Evolutionary conservation across 2,329 filamentous ascomycete species (phyloP).

Genomic region (Lojkania enalia): DNA sequence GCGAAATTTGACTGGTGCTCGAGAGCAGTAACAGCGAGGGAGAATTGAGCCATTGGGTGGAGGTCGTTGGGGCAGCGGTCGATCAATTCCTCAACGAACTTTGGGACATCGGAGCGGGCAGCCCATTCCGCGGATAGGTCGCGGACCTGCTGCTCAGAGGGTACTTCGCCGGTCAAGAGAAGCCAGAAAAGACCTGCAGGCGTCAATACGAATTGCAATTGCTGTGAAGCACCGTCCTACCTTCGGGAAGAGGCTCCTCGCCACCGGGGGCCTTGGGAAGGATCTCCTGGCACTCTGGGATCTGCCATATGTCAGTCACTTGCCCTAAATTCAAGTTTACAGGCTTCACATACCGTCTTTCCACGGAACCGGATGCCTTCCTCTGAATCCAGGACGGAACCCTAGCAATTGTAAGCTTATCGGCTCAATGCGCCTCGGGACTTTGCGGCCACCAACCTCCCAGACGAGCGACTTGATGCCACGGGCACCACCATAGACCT

Average conservation of each 20-base stretch:
- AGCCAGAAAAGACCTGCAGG: slow-evolving; percentile 93
- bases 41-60: slow-evolving; percentile 99
- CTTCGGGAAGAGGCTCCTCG: slow-evolving; percentile 95
- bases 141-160: slow-evolving; percentile 96
- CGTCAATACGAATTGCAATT: slow-evolving; percentile 12
- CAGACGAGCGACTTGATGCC: slow-evolving; percentile 98
- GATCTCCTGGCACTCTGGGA: slow-evolving; percentile 96
- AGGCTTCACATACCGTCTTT: slow-evolving; percentile 68
- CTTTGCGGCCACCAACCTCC: slow-evolving; percentile 63
- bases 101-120: slow-evolving; percentile 93
- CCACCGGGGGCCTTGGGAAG: slow-evolving; percentile 97
- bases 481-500: slow-evolving; percentile 98
- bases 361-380: slow-evolving; percentile 99
- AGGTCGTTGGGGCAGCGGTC: slow-evolving; percentile 99
- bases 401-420: slow-evolving; percentile 46
- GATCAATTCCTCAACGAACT: slow-evolving; percentile 98
- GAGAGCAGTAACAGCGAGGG: slow-evolving; percentile 93
- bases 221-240: slow-evolving; percentile 46
- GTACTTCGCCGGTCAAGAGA: slow-evolving; percentile 95
- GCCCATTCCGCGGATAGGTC: slow-evolving; percentile 99
- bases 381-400: slow-evolving; percentile 95
- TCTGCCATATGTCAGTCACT: slow-evolving; percentile 53
- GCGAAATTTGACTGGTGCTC: slow-evolving; percentile 98
- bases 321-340: slow-evolving; percentile 7
- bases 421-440: slow-evolving; percentile 13